phyloP scores from a whole-genome alignment of 495 filamentous ascomycete genomes.

The Tricharina praecox region DNA sequence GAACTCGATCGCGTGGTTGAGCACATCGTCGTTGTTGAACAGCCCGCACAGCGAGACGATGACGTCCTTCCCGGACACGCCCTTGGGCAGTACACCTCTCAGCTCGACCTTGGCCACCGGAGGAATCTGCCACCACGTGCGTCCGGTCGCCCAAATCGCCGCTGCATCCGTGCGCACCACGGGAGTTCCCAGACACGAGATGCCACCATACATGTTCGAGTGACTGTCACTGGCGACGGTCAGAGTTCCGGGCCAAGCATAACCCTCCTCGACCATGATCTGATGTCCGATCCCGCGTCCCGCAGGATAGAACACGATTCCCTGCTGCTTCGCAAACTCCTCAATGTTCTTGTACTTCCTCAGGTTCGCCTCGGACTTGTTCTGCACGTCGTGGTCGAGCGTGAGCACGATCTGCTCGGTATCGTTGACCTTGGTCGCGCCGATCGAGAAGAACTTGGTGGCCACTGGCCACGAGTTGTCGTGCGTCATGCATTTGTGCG shows the following conservation, averaged over 20 bases:
- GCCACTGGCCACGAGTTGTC: constrained; percentile 85
- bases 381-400: constrained; percentile 87
- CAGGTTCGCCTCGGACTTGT: constrained; percentile 64
- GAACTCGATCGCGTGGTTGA: constrained; percentile 90
- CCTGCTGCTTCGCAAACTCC: constrained; percentile 65
- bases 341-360: constrained; percentile 77
- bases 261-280: constrained; percentile 75
- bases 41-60: constrained; percentile 79
- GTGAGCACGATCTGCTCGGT: constrained; percentile 71
- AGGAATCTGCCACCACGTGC: constrained; percentile 82
- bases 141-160: constrained; percentile 68
- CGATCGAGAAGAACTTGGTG: constrained; percentile 73
- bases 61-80: constrained; percentile 89
- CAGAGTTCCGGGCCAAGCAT: constrained; percentile 60
- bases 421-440: constrained; percentile 58
- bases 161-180: constrained; percentile 79
- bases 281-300: constrained; percentile 78
- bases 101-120: constrained; percentile 68
- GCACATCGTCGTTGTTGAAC: constrained; percentile 75
- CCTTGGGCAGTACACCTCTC: constrained; percentile 53
- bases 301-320: constrained; percentile 69
- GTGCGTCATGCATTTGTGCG: constrained; percentile 72
- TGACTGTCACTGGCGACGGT: constrained; percentile 71
- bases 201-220: constrained; percentile 79
- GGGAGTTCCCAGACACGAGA: constrained; percentile 60